Percentiles rank a stretch among this genome's conserved stretches.
These are phyloP conservation scores for Apophysomyces sp. DNA, from an alignment of 371 early-diverging fungal genomes.

Conservation along the genomic window DNA sequence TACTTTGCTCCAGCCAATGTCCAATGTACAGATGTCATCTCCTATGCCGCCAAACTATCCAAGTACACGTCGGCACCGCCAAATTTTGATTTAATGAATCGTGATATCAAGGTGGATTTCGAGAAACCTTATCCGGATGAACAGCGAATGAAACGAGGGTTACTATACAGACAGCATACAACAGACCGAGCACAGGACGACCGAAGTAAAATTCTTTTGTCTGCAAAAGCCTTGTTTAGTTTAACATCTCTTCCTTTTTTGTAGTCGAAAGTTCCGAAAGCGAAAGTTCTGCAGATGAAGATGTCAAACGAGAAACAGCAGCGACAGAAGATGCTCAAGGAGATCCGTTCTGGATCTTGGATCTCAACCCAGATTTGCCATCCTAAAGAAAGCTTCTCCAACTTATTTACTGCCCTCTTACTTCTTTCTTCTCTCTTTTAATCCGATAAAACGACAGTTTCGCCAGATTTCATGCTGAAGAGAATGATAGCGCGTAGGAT, in stretches of 20 bases:
- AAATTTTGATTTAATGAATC: constrained; percentile 39
- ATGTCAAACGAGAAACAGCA: constrained; percentile 8
- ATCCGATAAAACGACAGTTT: too few relatives aligned
- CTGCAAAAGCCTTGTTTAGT: not conserved
- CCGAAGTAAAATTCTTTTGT: constrained; percentile 25
- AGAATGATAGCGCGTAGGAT: too few relatives aligned
- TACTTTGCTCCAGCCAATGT: constrained; percentile 46
- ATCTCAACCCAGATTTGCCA: constrained; percentile 51
- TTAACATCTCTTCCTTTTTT: not conserved
- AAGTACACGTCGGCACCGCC: constrained; percentile 53
- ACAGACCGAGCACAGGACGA: constrained; percentile 30
- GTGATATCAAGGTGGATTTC: constrained; percentile 42
- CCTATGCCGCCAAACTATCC: constrained; percentile 49
- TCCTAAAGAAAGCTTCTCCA: constrained; percentile 6
- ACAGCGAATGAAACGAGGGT: constrained; percentile 46
- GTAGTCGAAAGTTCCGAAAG: constrained; percentile 44
- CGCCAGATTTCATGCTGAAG: too few relatives aligned
- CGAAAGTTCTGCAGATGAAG: constrained; percentile 38
- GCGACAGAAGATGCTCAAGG: constrained; percentile 31
- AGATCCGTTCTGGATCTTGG: constrained; percentile 50
- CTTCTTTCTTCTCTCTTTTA: not conserved
- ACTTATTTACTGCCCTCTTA: not conserved
- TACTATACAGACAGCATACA: constrained; percentile 45
- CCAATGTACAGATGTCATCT: constrained; percentile 47
- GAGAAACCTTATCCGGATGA: constrained; percentile 58